These are phyloP conservation scores for Pontederia crassipes DNA, from an alignment of 176 grass and related monocot species.

Conservation along the genomic window DNA sequence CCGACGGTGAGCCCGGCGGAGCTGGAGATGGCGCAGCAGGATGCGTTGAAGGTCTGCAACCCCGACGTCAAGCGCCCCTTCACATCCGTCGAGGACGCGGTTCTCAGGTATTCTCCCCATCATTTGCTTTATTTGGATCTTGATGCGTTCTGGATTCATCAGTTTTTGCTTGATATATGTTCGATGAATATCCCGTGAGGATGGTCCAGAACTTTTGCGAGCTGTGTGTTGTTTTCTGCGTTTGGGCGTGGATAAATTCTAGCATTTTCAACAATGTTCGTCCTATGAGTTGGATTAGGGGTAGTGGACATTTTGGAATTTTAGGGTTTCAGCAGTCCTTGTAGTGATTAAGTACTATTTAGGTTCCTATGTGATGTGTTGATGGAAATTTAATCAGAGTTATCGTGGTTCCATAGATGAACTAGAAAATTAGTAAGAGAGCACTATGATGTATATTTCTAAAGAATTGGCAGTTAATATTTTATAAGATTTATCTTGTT, in stretches of 20 bases:
- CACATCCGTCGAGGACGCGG: conserved; percentile 79
- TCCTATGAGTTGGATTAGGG: too few species aligned
- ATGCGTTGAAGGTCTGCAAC: conserved; percentile 81
- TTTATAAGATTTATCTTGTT: too few species aligned
- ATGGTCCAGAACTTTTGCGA: background rate
- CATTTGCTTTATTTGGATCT: background rate
- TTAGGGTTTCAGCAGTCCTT: too few species aligned
- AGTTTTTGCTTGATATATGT: background rate
- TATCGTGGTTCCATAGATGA: too few species aligned
- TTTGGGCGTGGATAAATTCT: background rate
- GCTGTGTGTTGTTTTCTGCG: background rate
- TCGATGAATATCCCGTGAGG: background rate
- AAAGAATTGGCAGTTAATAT: too few species aligned
- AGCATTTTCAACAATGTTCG: too few species aligned
- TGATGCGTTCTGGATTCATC: background rate
- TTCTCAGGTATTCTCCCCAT: conserved; percentile 43
- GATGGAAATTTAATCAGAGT: too few species aligned
- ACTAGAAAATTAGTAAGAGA: too few species aligned
- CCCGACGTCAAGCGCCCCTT: conserved; percentile 80
- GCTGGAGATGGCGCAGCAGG: conserved; percentile 94
- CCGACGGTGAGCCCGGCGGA: conserved; percentile 38
- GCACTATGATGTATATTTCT: too few species aligned
- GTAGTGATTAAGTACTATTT: too few species aligned
- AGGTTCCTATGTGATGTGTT: too few species aligned
- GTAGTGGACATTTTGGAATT: too few species aligned